A percentile compares a stretch with the other conserved stretches of the same genome.
Conservation (phyloP, 2,329 filamentous ascomycete genomes). For the Phoma sp. region DNA sequence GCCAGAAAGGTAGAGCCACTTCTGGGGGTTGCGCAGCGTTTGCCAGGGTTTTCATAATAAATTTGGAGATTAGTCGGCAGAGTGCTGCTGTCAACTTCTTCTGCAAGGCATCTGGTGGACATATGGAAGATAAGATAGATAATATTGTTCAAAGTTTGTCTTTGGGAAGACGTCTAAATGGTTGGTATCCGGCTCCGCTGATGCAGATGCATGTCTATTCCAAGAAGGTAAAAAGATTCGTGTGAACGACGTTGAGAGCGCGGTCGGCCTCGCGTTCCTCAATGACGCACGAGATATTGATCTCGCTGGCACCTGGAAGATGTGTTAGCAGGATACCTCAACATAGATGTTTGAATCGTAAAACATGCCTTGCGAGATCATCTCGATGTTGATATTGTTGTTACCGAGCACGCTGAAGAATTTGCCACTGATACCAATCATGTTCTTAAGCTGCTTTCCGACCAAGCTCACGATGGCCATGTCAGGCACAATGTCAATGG, state of each 20-base stretch:
- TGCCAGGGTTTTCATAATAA: neutral
- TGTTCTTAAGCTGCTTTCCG: conserved; percentile 96
- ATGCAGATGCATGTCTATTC: conserved; percentile 61
- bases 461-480: conserved; percentile 98
- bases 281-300: conserved; percentile 98
- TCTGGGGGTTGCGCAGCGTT: neutral
- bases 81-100: neutral
- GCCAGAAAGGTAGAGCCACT: neutral
- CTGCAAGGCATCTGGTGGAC: neutral
- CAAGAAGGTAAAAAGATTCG: conserved; percentile 94
- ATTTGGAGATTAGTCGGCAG: neutral
- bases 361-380: conserved; percentile 91
- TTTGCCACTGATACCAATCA: conserved; percentile 85
- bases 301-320: conserved; percentile 86
- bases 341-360: neutral
- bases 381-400: conserved; percentile 95
- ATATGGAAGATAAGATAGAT: neutral
- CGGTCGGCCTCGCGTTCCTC: conserved; percentile 88
- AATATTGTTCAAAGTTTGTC: neutral
- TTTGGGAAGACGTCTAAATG: conserved; percentile 10
- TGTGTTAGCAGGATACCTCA: neutral
- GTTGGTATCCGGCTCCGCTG: conserved; percentile 32
- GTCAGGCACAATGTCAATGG: conserved; percentile 85
- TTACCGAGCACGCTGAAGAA: conserved; percentile 97
- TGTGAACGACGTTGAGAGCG: conserved; percentile 95